Base-by-base conservation (phyloP, 495 filamentous ascomycete species). In the Hyaloscypha hepaticicola region DNA sequence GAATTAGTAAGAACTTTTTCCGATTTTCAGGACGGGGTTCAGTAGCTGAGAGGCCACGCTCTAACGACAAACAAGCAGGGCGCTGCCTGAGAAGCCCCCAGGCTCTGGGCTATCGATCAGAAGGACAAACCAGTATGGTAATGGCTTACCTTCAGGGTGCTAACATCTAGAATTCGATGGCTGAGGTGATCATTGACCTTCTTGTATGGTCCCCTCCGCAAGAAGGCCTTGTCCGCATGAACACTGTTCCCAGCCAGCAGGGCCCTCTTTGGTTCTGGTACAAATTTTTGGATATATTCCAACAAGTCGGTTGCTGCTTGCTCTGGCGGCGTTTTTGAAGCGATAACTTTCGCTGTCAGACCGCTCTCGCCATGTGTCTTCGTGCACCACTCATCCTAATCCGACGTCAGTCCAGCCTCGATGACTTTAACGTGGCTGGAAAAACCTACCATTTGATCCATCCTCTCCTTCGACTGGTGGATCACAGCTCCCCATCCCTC, bases 141-240 rank as follows among this genome's bases (percentile, higher is more conserved):
- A n/a, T n/a, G n/a, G n/a, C n/a, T n/a, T n/a, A n/a, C n/a, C n/a
- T 97, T 97, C 59, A 98, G 77, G 21, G 85, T 82, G 74, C 93
- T 97, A 31, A 97, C 93, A 72, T 99, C 95, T 48, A 98, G 72
- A 64, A 98, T 90, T 12, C 95, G 87, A 78, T 98, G 90, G 77
- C 94, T 89, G 56, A 98, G 79, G 73, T 93, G 82, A 53, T 90
- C 83, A 55, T 91, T 71, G 3, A 97, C 85, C 57, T 78, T 75
- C 22, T 82, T 83, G 70, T 93, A 98, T 0, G 92, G 91, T 33
- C 77, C 79, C 66, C 87, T 85, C 7, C 83, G 77, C 60, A 99
- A 80, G 72, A 98, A 99, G 11, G 87, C 87, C 68, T 86, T 88
- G 73, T 99, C 95, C 5, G 88, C 89, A 72, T 99, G 95, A 9